Evolutionary conservation across 371 early-diverging fungal genomes (phyloP), one percentile per base, ranked within the genome.

Genomic region (Rhizopus delemar): DNA sequence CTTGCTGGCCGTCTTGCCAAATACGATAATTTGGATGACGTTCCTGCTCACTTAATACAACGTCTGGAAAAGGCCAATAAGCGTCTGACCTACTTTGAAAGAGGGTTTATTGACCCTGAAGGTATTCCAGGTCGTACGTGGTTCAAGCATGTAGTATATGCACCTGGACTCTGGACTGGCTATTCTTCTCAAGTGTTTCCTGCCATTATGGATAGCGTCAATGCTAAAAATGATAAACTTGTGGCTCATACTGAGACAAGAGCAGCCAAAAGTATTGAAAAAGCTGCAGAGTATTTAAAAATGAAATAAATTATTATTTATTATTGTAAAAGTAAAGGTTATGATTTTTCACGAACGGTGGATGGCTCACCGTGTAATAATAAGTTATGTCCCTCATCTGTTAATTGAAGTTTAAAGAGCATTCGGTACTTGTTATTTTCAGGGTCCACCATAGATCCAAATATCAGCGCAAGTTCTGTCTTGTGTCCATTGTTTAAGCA

Each of bases 81-180:
- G 31, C 71, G 75, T 5, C 56, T 80, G 6, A 67, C 65, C 4
- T 51, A 59, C 13, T 80, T 86, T 50, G 87, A 87, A 56, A 73
- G 82, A 29, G 75, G 74, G 0, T 81, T 88, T 51, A 57, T 85
- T 41, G 82, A 82, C 33, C 68, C 73, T 3, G 68, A 81, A 41
- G 86, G 87, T 35, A 73, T 84, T 5, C 71, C 66, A 5, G 78
- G 77, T 1, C 80, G 86, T n/a, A 60, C 69, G 13, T 88, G 87
- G 86, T 86, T 77, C 59, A 83, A 84, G 45, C 89, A 87, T 51
- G 74, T 80, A 3, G 58, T 88, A 2, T 77, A 80, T 55, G 80
- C 85, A 3, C 87, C 88, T 5, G 77, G 81, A 6, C 62, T 77
- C 4, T 80, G 80, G 80, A 66, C 74, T 7, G 86, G 81, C 11